Evolutionary conservation across 1,284 basidiomycete genomes (phyloP), one percentile per base, ranked within the genome.

Genomic region (Papiliotrema laurentii): DNA sequence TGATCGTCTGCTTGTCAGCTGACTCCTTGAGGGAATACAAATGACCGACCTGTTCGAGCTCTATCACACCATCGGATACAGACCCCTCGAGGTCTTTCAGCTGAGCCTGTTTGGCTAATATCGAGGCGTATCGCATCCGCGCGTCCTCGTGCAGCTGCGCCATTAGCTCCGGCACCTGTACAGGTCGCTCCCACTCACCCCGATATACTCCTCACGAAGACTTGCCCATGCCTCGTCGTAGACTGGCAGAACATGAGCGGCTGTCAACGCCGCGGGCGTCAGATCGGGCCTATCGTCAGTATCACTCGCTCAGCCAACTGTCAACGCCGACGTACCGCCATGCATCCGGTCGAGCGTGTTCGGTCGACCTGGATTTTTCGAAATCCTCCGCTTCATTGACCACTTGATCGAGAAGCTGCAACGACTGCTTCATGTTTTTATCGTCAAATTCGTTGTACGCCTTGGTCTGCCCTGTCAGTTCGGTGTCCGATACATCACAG

Each of bases 161-260:
- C 13, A 21, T 9, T 21, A 19, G n/a, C 10, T 9, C 26, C 22
- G 22, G 19, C 19, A 50, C 18, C 9, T 13, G 19, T 4, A 38
- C 10, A 18, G 35, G 37, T 21, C 21, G 28, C 18, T 24, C 5
- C 30, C 21, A 18, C 64, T 46, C 35, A 70, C 70, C 39, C 59
- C 63, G 5, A 65, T 38, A 48, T 71, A 73, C 53, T 73, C 71
- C 40, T 58, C 55, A 13, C 66, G 47, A 21, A 74, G 50, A 25
- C 60, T 45, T 7, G 43, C 45, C 51, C 66, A 72, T 1, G 63
- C 59, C 21, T 66, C 64, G 48, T 74, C 72, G 50, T 71, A 73
- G 16, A 66, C 43, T 22, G 64, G 64, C 22, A 73, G 47, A 38
- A 66, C 60, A 2, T 55, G 58, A 3, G 66, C 69, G 4, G 68